These are phyloP conservation scores for Aschersonia sp. DNA, from an alignment of 2,329 filamentous ascomycete genomes.

Conservation along the genomic window DNA sequence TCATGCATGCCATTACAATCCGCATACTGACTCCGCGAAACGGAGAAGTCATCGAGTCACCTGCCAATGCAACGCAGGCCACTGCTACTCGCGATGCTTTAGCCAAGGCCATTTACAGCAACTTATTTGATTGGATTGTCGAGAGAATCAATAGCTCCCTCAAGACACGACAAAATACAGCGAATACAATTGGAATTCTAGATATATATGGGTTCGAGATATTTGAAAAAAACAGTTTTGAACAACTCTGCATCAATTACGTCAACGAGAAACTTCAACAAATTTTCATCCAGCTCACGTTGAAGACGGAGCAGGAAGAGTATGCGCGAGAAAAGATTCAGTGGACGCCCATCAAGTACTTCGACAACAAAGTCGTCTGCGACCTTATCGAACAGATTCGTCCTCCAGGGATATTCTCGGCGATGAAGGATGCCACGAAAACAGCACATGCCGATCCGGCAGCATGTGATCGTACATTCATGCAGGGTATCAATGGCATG, in stretches of 20 bases:
- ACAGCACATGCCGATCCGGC: slow-evolving; percentile 94
- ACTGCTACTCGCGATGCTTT: slow-evolving; percentile 78
- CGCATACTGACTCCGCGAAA: slow-evolving; percentile 62
- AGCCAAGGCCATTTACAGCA: slow-evolving; percentile 91
- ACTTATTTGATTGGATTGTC: slow-evolving; percentile 98
- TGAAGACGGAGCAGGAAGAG: slow-evolving; percentile 96
- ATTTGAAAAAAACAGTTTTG: slow-evolving; percentile 97
- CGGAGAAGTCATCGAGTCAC: slow-evolving; percentile 56
- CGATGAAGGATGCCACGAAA: slow-evolving; percentile 93
- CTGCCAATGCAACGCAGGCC: slow-evolving; percentile 79
- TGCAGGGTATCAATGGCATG: slow-evolving; percentile 82
- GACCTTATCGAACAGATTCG: slow-evolving; percentile 88
- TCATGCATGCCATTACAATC: slow-evolving; percentile 79
- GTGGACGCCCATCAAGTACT: slow-evolving; percentile 98
- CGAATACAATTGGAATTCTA: slow-evolving; percentile 86
- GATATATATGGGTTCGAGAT: slow-evolving; percentile 99
- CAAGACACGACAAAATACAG: slow-evolving; percentile 58
- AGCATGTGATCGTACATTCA: slow-evolving; percentile 91
- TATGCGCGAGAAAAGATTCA: slow-evolving; percentile 92
- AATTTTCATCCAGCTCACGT: slow-evolving; percentile 94
- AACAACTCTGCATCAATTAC: slow-evolving; percentile 98
- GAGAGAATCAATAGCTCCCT: slow-evolving; percentile 80
- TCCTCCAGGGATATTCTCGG: slow-evolving; percentile 86
- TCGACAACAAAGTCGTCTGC: slow-evolving; percentile 98
- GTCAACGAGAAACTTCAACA: slow-evolving; percentile 99